These are phyloP conservation scores for Candida corydali DNA, from an alignment of 805 yeast species.

Conservation along the genomic window DNA sequence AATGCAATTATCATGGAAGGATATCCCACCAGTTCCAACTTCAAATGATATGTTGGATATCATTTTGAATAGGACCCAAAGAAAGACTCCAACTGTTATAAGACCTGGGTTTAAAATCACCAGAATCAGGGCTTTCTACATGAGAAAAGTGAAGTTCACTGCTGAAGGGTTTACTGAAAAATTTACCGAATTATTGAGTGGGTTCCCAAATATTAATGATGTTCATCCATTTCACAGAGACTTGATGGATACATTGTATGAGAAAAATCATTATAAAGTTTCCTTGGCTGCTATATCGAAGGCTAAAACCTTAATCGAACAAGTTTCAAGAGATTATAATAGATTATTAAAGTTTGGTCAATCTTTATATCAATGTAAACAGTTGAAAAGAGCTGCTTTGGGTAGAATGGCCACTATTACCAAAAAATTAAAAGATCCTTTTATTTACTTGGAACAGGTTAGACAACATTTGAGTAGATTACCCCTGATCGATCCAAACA, in stretches of 20 bases:
- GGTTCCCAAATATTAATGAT: conserved; percentile 95
- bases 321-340: conserved; percentile 92
- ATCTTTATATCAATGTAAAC: conserved; percentile 97
- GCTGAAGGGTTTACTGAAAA: conserved; percentile 95
- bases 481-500: conserved; percentile 97
- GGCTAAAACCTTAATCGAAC: conserved; percentile 92
- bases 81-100: conserved; percentile 98
- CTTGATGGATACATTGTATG: conserved; percentile 95
- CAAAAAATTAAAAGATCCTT: conserved; percentile 92
- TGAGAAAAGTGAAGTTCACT: conserved; percentile 96
- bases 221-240: conserved; percentile 98
- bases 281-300: conserved; percentile 92
- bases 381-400: conserved; percentile 94
- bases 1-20: conserved; percentile 98
- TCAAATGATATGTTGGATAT: conserved; percentile 93
- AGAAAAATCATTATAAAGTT: conserved; percentile 96
- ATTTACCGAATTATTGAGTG: conserved; percentile 75
- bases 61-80: conserved; percentile 93
- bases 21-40: conserved; percentile 91
- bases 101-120: conserved; percentile 95
- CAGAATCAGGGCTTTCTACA: conserved; percentile 94
- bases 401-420: conserved; percentile 99
- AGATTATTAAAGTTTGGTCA: conserved; percentile 96
- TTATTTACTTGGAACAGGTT: conserved; percentile 92
- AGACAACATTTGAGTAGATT: conserved; percentile 98